Conservation (phyloP, 1,284 basidiomycete genomes). For the Malassezia pachydermatis region DNA sequence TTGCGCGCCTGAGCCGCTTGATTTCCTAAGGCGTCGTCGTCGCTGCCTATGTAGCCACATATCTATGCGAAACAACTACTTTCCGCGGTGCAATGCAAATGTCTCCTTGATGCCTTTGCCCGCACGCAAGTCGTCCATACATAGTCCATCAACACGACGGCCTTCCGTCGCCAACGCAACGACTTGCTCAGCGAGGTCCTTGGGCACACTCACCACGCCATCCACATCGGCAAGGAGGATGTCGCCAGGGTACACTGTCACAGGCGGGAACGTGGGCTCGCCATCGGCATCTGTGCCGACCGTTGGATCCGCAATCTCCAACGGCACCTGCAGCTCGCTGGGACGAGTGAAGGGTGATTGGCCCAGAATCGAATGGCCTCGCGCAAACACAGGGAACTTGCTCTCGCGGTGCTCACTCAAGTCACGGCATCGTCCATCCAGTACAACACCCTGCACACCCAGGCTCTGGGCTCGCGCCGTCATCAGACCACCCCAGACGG, state of each 20-base stretch:
- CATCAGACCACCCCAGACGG: constrained; percentile 86
- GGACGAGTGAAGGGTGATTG: constrained; percentile 78
- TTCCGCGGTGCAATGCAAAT: constrained; percentile 53
- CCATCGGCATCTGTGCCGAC: constrained; percentile 9
- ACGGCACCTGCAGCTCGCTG: constrained; percentile 63
- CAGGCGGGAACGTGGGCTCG: constrained; percentile 48
- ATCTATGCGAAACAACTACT: not conserved
- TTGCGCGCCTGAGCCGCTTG: constrained; percentile 11
- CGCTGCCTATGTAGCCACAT: no score
- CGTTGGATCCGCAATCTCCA: constrained; percentile 54
- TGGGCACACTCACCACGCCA: constrained; percentile 75
- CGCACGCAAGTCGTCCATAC: constrained; percentile 64
- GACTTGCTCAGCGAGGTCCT: constrained; percentile 56
- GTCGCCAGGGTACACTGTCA: constrained; percentile 66
- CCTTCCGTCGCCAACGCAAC: constrained; percentile 58
- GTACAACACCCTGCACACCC: constrained; percentile 63
- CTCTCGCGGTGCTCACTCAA: constrained; percentile 62
- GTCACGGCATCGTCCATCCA: constrained; percentile 71
- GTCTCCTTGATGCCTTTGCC: constrained; percentile 66
- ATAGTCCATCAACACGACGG: constrained; percentile 61
- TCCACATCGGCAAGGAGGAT: constrained; percentile 76
- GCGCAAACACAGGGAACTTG: constrained; percentile 57
- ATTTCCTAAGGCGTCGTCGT: no score
- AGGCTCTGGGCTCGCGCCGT: constrained; percentile 66
- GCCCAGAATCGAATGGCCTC: constrained; percentile 73